These are phyloP conservation scores for Chrysoporthe cubensis DNA, from an alignment of 2,329 filamentous ascomycete species.

Conservation along the genomic window DNA sequence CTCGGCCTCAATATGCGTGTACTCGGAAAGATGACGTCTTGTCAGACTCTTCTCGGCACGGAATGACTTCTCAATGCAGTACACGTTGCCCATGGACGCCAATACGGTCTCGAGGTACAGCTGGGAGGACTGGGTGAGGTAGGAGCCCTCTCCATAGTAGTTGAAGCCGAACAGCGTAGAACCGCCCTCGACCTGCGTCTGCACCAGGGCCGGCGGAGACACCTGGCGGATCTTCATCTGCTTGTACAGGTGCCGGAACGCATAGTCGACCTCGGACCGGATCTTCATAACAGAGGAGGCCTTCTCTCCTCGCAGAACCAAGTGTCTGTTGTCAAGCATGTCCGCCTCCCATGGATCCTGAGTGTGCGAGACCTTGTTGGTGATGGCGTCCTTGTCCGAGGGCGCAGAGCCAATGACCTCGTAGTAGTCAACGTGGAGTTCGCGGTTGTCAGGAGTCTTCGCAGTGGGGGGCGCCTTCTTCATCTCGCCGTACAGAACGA, in stretches of 20 bases:
- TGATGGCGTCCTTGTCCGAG: conserved; percentile 87
- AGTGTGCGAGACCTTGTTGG: conserved; percentile 69
- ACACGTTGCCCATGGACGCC: conserved; percentile 89
- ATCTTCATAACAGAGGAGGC: conserved; percentile 87
- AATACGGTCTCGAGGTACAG: conserved; percentile 96
- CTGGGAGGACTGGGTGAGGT: conserved; percentile 95
- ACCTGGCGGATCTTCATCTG: conserved; percentile 81
- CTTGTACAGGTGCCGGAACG: conserved; percentile 79
- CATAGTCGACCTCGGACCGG: conserved; percentile 77
- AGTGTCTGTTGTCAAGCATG: conserved; percentile 71
- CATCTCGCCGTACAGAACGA: conserved; percentile 84
- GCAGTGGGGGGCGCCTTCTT: conserved; percentile 77
- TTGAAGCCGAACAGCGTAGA: conserved; percentile 84
- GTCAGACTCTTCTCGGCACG: conserved; percentile 96
- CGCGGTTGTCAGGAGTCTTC: conserved; percentile 80
- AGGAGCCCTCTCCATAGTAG: conserved; percentile 72
- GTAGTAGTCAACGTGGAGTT: conserved; percentile 91
- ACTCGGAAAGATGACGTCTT: conserved; percentile 91
- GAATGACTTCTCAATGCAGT: conserved; percentile 98
- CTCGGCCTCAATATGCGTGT: conserved; percentile 95
- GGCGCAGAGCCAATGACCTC: conserved; percentile 78
- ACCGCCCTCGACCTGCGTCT: conserved; percentile 93
- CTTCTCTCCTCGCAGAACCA: conserved; percentile 82
- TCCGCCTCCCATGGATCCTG: conserved; percentile 58
- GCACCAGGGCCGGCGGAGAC: conserved; percentile 86